These are phyloP conservation scores for Scheffersomyces stipitis DNA, from an alignment of 805 yeast genomes.

Conservation along the genomic window DNA sequence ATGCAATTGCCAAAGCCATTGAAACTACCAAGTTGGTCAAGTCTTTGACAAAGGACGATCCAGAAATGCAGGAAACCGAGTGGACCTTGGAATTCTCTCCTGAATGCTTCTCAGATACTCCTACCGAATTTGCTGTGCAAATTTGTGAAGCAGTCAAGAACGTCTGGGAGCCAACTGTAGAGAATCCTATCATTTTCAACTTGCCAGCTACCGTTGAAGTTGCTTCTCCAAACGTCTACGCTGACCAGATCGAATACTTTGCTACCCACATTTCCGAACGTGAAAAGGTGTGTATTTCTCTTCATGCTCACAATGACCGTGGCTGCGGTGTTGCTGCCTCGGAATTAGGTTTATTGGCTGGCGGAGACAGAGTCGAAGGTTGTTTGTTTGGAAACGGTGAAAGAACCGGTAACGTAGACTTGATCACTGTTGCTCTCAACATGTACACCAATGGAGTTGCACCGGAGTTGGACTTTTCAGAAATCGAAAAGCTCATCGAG, in stretches of 20 bases:
- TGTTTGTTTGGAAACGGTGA: conserved; percentile 84
- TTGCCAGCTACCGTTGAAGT: conserved; percentile 82
- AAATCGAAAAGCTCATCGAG: conserved; percentile 63
- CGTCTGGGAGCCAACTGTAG: conserved; percentile 78
- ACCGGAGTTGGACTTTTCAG: conserved; percentile 71
- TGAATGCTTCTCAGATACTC: conserved; percentile 75
- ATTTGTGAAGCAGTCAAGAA: conserved; percentile 78
- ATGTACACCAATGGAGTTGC: conserved; percentile 76
- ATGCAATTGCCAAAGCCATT: conserved; percentile 66
- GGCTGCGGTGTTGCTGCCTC: conserved; percentile 86
- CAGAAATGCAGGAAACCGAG: conserved; percentile 56
- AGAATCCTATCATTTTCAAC: conserved; percentile 73
- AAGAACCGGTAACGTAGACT: conserved; percentile 81
- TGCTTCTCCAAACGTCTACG: conserved; percentile 72
- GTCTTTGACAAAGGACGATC: conserved; percentile 74
- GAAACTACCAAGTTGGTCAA: conserved; percentile 68
- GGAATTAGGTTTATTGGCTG: conserved; percentile 75
- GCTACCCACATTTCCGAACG: conserved; percentile 66
- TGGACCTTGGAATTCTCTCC: conserved; percentile 80
- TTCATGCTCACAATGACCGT: conserved; percentile 78
- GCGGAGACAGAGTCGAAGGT: conserved; percentile 84
- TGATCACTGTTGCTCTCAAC: conserved; percentile 72
- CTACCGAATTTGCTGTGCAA: conserved; percentile 69
- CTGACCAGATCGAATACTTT: conserved; percentile 79
- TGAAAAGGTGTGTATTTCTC: conserved; percentile 67